Conservation (phyloP, 2,329 filamentous ascomycete species). For the Colletotrichum scovillei region DNA sequence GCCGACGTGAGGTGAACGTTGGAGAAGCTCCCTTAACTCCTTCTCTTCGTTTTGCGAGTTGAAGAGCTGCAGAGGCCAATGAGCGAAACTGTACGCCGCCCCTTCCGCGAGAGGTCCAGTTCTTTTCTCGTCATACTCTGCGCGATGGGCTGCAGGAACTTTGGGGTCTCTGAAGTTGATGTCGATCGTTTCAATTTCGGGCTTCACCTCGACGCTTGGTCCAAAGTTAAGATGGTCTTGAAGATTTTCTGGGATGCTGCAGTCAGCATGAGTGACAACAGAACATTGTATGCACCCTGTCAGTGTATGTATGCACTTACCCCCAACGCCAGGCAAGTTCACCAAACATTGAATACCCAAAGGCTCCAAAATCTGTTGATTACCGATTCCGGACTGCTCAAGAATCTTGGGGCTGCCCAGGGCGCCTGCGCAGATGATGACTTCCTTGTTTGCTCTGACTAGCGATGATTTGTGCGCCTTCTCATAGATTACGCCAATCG, state of each 20-base stretch:
- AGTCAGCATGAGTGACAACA: not conserved
- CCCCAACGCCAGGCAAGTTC: not conserved
- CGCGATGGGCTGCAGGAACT: not conserved
- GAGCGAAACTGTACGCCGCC: slow-evolving; percentile 3
- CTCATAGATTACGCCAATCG: not conserved
- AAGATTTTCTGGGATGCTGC: not conserved
- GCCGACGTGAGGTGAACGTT: not conserved
- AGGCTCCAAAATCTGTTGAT: not conserved
- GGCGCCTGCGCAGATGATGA: not conserved
- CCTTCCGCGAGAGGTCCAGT: not conserved
- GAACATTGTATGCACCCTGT: not conserved
- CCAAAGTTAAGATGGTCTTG: slow-evolving; percentile 11
- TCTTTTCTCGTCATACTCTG: not conserved
- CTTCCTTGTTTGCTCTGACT: not conserved
- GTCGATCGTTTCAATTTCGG: not conserved
- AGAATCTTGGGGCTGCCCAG: slow-evolving; percentile 1
- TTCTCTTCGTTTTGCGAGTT: not conserved
- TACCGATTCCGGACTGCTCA: not conserved
- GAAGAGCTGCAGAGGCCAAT: slow-evolving; percentile 5
- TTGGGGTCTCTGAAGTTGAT: not conserved
- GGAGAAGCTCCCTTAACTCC: not conserved
- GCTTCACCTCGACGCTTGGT: not conserved
- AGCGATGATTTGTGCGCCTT: not conserved
- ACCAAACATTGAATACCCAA: not conserved
- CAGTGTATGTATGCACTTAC: not conserved